phyloP scores from a whole-genome alignment of 225 moss, liverwort and hornwort species.

The Ulota crispa region DNA sequence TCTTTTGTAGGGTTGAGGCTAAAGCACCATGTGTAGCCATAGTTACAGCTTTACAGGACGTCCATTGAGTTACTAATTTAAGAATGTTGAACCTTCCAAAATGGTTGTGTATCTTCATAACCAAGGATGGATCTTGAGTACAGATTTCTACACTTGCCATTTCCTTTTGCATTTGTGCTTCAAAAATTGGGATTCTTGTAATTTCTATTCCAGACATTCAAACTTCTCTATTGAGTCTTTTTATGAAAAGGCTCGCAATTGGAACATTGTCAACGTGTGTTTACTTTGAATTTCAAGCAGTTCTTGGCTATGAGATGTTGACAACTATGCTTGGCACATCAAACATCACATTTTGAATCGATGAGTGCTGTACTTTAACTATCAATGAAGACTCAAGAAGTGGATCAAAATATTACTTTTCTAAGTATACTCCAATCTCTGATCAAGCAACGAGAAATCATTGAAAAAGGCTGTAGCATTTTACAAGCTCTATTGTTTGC shows the following conservation, averaged over 20 bases:
- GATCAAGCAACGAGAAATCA: background rate
- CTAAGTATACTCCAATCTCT: background rate
- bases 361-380: background rate
- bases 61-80: constrained; percentile 11
- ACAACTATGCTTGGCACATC: background rate
- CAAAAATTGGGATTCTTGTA: background rate
- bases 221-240: background rate
- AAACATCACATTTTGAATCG: background rate
- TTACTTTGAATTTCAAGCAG: background rate
- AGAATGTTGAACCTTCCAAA: constrained; percentile 21
- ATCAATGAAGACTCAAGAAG: background rate
- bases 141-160: background rate
- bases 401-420: background rate
- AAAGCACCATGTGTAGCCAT: background rate
- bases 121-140: background rate
- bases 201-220: background rate
- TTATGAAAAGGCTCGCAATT: background rate
- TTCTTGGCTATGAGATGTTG: background rate
- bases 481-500: background rate
- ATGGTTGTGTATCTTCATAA: background rate
- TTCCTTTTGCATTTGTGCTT: background rate
- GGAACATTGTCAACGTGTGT: background rate
- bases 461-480: background rate
- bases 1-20: constrained; percentile 4
- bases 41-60: background rate